Percentiles rank a stretch among this genome's conserved stretches.
Conservation (phyloP, 192 early-diverging fungal species). For the Geranomyces variabilis region DNA sequence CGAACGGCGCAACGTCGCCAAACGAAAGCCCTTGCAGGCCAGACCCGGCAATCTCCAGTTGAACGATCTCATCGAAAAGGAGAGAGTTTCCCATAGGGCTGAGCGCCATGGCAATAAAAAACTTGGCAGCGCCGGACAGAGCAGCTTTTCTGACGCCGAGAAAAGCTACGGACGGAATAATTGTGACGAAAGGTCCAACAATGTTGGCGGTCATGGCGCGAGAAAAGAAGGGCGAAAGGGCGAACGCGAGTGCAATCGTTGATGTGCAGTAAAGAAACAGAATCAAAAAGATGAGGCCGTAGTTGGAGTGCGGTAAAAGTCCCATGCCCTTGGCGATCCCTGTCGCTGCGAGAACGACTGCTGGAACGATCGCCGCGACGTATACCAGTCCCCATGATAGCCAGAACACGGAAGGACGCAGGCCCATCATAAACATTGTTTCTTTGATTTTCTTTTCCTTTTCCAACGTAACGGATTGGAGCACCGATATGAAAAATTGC, state of each 20-base stretch:
- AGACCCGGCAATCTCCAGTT: slow-evolving; percentile 59
- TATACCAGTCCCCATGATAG: slow-evolving; percentile 2
- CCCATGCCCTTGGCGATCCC: slow-evolving; percentile 55
- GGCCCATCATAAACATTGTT: slow-evolving; percentile 71
- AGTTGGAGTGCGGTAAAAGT: slow-evolving; percentile 56
- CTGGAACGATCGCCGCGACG: not conserved
- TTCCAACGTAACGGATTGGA: slow-evolving; percentile 20
- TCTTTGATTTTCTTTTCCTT: slow-evolving; percentile 60
- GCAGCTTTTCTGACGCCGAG: not conserved
- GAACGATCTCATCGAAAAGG: slow-evolving; percentile 54
- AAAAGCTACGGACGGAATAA: slow-evolving; percentile 61
- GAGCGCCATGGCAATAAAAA: slow-evolving; percentile 55
- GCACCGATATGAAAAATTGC: not conserved
- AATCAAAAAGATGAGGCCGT: slow-evolving; percentile 47
- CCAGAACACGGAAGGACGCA: slow-evolving; percentile 41
- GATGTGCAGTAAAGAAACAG: slow-evolving; percentile 66
- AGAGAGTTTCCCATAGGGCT: slow-evolving; percentile 48
- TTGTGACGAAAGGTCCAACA: slow-evolving; percentile 68
- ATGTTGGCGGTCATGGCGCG: slow-evolving; percentile 54
- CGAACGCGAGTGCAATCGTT: slow-evolving; percentile 62
- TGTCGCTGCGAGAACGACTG: not conserved
- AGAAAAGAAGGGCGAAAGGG: slow-evolving; percentile 62
- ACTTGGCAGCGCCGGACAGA: slow-evolving; percentile 42
- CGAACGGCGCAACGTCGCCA: slow-evolving; percentile 37
- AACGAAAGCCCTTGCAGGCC: slow-evolving; percentile 48